Conservation (phyloP, 768 basidiomycete genomes). For the Termitomyces sp. region DNA sequence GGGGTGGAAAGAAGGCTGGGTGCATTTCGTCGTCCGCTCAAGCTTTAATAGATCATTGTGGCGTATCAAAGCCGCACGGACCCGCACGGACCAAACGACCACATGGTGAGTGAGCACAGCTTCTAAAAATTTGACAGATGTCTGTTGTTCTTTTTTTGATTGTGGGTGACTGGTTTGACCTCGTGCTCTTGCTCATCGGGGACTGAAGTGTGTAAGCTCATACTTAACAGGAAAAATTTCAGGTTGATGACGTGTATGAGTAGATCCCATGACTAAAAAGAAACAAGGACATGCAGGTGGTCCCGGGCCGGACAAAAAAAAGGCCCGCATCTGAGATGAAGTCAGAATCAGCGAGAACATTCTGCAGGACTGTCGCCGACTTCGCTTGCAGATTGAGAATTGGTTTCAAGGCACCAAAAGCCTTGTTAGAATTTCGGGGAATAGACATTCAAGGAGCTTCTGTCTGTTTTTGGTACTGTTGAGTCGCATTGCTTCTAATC, state of each 20-base stretch:
- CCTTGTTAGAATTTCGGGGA: too few species aligned
- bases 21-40: not conserved
- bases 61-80: slow-evolving; percentile 6
- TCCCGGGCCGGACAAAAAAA: too few species aligned
- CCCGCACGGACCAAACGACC: not conserved
- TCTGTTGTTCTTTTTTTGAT: not conserved
- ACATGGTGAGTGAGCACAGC: not conserved
- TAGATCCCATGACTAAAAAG: too few species aligned
- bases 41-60: slow-evolving; percentile 5
- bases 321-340: too few species aligned
- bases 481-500: too few species aligned
- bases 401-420: too few species aligned
- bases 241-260: not conserved
- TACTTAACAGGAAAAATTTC: not conserved
- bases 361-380: too few species aligned
- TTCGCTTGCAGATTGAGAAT: too few species aligned
- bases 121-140: not conserved
- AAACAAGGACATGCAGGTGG: too few species aligned
- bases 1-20: not conserved
- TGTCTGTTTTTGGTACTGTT: too few species aligned
- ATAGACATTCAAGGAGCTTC: too few species aligned
- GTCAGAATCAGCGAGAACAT: too few species aligned
- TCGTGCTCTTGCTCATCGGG: not conserved
- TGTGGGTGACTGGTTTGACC: not conserved
- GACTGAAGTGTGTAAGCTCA: not conserved